Conservation (phyloP, 257 asterid species). For the Petunia secreta region DNA sequence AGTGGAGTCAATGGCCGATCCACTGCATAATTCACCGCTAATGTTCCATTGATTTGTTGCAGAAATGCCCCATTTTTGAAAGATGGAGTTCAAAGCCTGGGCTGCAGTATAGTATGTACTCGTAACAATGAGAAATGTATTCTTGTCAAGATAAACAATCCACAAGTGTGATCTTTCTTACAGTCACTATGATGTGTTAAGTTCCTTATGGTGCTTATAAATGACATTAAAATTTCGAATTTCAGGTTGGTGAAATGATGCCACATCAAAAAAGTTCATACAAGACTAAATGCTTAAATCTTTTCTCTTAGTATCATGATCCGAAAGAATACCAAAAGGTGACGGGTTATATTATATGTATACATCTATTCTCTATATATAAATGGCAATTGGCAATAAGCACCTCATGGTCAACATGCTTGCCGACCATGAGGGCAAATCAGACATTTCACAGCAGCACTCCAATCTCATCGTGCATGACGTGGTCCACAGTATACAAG, state of each 20-base stretch:
- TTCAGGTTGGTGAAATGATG: neutral
- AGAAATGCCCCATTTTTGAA: constrained; percentile 43
- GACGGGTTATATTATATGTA: no score
- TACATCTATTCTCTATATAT: no score
- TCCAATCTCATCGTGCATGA: no score
- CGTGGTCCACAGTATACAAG: no score
- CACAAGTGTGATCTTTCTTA: neutral
- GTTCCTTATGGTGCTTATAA: neutral
- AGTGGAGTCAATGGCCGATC: constrained; percentile 50
- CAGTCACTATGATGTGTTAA: neutral
- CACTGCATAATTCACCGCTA: constrained; percentile 67
- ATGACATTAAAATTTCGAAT: neutral
- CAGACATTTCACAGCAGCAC: no score
- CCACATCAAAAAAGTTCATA: neutral
- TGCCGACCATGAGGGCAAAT: no score
- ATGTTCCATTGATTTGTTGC: constrained; percentile 55
- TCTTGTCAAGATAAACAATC: neutral
- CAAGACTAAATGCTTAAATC: neutral
- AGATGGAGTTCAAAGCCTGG: constrained; percentile 52
- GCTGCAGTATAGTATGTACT: constrained; percentile 40
- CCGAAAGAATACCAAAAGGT: neutral
- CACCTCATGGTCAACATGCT: no score
- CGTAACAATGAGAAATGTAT: neutral
- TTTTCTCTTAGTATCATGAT: neutral
- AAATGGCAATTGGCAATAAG: no score